Base-by-base conservation (phyloP, 1,284 basidiomycete genomes). In the Gastroboletus turbinatus region DNA sequence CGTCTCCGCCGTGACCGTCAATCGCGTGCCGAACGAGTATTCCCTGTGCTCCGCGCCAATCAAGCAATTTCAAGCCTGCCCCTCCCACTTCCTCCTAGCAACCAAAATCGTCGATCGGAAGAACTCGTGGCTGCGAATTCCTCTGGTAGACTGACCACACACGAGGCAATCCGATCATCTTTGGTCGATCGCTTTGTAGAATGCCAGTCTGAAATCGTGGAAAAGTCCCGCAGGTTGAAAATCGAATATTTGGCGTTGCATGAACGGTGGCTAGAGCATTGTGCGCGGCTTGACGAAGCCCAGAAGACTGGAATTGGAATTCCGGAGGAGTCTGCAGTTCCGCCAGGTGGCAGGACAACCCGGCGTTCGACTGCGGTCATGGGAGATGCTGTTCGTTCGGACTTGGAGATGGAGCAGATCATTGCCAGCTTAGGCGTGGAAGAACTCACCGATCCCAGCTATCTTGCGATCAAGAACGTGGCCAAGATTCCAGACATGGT, bases 361-460 rank as follows among this genome's bases (percentile, higher is more conserved):
- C 81, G 90, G 35, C 83, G 90, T 32, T 83, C 86, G 14, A 79
- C 85, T 40, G 85, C 87, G 1, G 75, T 74, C 19, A 79, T 94
- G 59, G 93, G 94, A 23, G 96, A 98, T 71, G 88, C 92, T 8
- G 95, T 96, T 13, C 86, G 94, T 2, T 95, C 94, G 19, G 96
- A 98, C 72, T 82, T 97, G 55, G 96, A 98, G 77, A 96, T 98
- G 84, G 92, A 98, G 67, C 94, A 96, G 74, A 96, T 98, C 67
- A 88, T 98, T 53, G 94, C 93, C 13, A 94, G 88, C 65, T 77
- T 98, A 39, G 95, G 94, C 46, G 92, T 90, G 63, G 93, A 96
- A 60, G 96, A 96, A 61, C 85, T 93, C 54, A 94, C 90, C 45
- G 95, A 98, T 73, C 94, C 96, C 0, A 92, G 85, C 62, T 84